Base-by-base conservation (phyloP, 2,329 filamentous ascomycete species). In the Aspergillaceae sp. region DNA sequence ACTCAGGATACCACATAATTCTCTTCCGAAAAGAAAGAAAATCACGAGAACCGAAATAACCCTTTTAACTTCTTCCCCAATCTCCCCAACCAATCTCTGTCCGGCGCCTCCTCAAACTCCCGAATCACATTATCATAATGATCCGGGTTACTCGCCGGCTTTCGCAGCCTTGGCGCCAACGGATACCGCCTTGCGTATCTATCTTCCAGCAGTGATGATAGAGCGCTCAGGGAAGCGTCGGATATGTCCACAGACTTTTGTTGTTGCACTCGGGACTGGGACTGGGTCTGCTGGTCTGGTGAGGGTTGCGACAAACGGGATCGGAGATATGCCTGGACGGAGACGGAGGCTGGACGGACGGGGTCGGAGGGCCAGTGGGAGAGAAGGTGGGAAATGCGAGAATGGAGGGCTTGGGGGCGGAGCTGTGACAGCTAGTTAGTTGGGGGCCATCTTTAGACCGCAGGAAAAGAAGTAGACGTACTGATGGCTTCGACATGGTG, bases 171-270 rank as follows among this genome's bases (percentile, higher is more conserved):
- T 19, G 67, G 56, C 1, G 74, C 63, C 2, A 77, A 51, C 2
- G 75, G 74, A 50, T 74, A 78, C 56, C 70, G 57, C 34, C 73
- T 75, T 41, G 63, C 66, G 55, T 80, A 82, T 42, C 76, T 66
- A 57, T 83, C 73, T 52, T 81, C 77, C 2, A 83, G 65, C n/a
- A 83, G 64, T 2, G 76, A 73, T 51, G 77, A 79, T 1, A 83
- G 71, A 4, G 77, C 78, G 54, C 81, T 82, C 45, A 80, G 56
- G 26, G 64, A 67, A n/a, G 63, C 49, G 58, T 67, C 55, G 45
- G 63, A 58, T 44, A 63, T 54, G 46, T 52, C 51, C 36, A 51
- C 40, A 44, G 62, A 52, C 46, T 52, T 51, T 35, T 51, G 40
- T 46, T 53, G 47, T 40, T 53, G 47, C 40, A 48, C 48, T 4